Conservation (phyloP, 31 red algal species). For the Asparagopsis taxiformis region DNA sequence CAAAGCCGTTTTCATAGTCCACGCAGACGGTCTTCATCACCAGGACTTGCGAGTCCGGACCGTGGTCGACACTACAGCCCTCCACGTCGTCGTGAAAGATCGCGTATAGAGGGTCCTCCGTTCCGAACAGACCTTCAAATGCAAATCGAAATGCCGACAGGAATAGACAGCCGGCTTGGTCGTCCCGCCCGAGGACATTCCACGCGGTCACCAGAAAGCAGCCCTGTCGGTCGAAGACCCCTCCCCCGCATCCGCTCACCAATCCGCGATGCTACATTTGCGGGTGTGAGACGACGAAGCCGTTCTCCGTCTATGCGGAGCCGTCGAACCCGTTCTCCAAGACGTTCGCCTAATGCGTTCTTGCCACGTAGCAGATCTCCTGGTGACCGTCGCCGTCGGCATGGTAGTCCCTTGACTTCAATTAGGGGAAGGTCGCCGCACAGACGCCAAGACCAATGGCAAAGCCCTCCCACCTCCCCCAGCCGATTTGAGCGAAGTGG, state of each 20-base stretch:
- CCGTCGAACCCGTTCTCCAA: neutral
- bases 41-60: neutral
- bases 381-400: slow-evolving; percentile 7
- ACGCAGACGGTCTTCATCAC: slow-evolving; percentile 15
- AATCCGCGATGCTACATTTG: neutral
- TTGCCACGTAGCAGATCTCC: neutral
- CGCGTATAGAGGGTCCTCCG: neutral
- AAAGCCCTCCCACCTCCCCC: neutral
- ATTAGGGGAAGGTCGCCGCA: neutral
- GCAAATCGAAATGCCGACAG: neutral
- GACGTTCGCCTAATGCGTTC: neutral
- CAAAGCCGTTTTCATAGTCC: slow-evolving; percentile 3
- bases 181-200: neutral
- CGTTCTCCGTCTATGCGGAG: slow-evolving; percentile 4
- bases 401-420: neutral
- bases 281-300: neutral
- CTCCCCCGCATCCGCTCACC: neutral
- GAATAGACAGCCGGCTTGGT: neutral
- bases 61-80: slow-evolving; percentile 23
- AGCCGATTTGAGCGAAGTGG: neutral
- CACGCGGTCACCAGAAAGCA: neutral
- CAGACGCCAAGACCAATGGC: neutral
- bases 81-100: slow-evolving; percentile 1
- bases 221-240: neutral
- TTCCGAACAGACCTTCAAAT: neutral